Evolutionary conservation across 179 eudicot species (phyloP), one percentile per base, ranked within the genome.

Genomic region (Corrigiola litoralis): DNA sequence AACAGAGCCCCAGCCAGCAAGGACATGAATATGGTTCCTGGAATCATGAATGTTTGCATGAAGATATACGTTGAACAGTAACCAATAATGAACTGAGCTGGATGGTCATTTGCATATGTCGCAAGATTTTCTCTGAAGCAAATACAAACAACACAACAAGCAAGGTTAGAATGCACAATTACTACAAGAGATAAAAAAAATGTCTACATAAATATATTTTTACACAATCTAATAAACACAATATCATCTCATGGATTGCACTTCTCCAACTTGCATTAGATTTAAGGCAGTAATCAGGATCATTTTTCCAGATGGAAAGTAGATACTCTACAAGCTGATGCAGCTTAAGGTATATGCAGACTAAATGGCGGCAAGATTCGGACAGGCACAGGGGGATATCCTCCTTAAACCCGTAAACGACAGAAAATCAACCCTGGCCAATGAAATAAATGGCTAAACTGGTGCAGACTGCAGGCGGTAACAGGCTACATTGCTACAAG

Each of bases 11-110:
- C 99, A 61, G 99, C 99, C 69, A 94, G 76, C 81, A 94, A 79
- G 17, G 99, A 94, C 99, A 94, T 85, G 75, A 94, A 94, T 52
- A 94, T 90, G 32, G 97, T 94, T 50, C 99, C 99, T 41, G 97
- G 99, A 42, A 94, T 90, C 99, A 90, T 94, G 80, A 94, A 94
- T 50, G 99, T 94, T 72, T 94, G 99, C 99, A 94, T 94, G 85
- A 94, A 94, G 82, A 94, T 87, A 83, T 90, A 94, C 44, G 87
- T 86, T 36, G 97, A 80, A 61, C 99, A 94, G 82, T 94, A 94
- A 50, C 97, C 95, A 47, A 90, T 73, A 72, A 90, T 82, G 78
- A 94, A 94, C 70, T 85, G 82, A 8, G 94, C 86, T 53, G 99
- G 99, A 74, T 90, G 82, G 47, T 74, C 89, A 53, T 76, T 63